Evolutionary conservation across 2,329 filamentous ascomycete genomes (phyloP).

Genomic region (Epichloe uncinata): DNA sequence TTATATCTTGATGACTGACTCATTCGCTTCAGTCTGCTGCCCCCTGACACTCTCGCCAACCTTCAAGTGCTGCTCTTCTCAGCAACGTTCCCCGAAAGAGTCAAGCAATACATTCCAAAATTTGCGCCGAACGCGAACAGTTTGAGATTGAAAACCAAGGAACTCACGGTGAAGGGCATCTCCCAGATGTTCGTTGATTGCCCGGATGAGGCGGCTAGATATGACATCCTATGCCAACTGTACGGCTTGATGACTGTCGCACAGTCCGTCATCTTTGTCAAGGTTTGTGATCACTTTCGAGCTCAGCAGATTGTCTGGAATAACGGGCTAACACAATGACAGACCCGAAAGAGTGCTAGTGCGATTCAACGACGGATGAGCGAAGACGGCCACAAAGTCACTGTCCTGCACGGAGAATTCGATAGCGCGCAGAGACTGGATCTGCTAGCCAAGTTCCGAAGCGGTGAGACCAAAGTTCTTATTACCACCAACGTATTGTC

Average conservation of each 20-base stretch:
- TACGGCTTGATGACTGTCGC: slow-evolving; percentile 95
- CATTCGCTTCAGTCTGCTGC: slow-evolving; percentile 31
- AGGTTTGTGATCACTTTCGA: slow-evolving; percentile 36
- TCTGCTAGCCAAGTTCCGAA: slow-evolving; percentile 77
- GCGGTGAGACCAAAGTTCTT: slow-evolving; percentile 80
- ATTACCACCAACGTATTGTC: slow-evolving; percentile 96
- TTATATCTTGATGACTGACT: background rate
- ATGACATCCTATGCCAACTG: slow-evolving; percentile 75
- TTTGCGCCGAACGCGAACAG: slow-evolving; percentile 81
- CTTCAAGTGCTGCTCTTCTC: slow-evolving; percentile 94
- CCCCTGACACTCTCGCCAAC: slow-evolving; percentile 38
- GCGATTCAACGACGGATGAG: slow-evolving; percentile 80
- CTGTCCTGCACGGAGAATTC: slow-evolving; percentile 75
- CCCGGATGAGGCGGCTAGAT: slow-evolving; percentile 68
- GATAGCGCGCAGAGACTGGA: slow-evolving; percentile 73
- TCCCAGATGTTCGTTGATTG: slow-evolving; percentile 98
- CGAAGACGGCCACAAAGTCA: slow-evolving; percentile 81
- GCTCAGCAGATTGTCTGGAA: background rate
- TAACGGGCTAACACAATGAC: slow-evolving; percentile 8
- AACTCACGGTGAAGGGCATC: slow-evolving; percentile 92
- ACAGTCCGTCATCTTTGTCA: slow-evolving; percentile 96
- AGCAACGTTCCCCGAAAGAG: slow-evolving; percentile 78
- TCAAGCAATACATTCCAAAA: slow-evolving; percentile 67
- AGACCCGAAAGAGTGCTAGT: slow-evolving; percentile 76
- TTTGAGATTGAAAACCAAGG: slow-evolving; percentile 76